Percentiles rank a stretch among this genome's conserved stretches.
Evolutionary conservation across 257 asterid species (phyloP).

Genomic region (Plantago elongata): DNA sequence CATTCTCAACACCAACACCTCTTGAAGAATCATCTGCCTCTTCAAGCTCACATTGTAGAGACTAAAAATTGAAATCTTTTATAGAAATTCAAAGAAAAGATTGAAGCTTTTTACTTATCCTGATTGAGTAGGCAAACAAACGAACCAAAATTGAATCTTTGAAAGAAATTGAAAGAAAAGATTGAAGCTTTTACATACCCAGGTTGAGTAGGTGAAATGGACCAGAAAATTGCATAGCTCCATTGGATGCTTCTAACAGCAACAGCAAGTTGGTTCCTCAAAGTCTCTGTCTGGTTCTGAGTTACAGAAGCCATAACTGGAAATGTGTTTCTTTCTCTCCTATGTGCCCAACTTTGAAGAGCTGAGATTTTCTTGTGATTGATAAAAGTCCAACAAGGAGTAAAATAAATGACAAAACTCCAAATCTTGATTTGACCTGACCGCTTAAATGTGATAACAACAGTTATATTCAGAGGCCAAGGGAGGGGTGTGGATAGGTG

Average conservation of each 20-base stretch:
- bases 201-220: slow-evolving; percentile 48
- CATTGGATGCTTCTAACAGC: slow-evolving; percentile 76
- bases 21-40: slow-evolving; percentile 3
- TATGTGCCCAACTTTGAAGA: too few relatives aligned
- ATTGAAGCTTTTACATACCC: slow-evolving; percentile 50
- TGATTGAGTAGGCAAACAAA: slow-evolving; percentile 28
- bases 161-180: slow-evolving; percentile 1
- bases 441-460: too few relatives aligned
- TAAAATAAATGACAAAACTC: too few relatives aligned
- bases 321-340: too few relatives aligned
- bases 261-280: slow-evolving; percentile 64
- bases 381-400: too few relatives aligned
- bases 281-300: slow-evolving; percentile 32
- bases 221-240: slow-evolving; percentile 91
- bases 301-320: slow-evolving; percentile 40
- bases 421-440: too few relatives aligned
- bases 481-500: too few relatives aligned
- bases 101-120: slow-evolving; percentile 52
- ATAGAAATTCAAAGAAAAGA: slow-evolving; percentile 1
- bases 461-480: too few relatives aligned
- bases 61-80: not conserved
- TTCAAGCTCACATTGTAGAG: slow-evolving; percentile 2
- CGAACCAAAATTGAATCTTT: not conserved
- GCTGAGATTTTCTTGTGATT: too few relatives aligned
- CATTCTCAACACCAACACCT: not conserved